Conservation (phyloP, 768 basidiomycete genomes). For the Scleroderma bovista region DNA sequence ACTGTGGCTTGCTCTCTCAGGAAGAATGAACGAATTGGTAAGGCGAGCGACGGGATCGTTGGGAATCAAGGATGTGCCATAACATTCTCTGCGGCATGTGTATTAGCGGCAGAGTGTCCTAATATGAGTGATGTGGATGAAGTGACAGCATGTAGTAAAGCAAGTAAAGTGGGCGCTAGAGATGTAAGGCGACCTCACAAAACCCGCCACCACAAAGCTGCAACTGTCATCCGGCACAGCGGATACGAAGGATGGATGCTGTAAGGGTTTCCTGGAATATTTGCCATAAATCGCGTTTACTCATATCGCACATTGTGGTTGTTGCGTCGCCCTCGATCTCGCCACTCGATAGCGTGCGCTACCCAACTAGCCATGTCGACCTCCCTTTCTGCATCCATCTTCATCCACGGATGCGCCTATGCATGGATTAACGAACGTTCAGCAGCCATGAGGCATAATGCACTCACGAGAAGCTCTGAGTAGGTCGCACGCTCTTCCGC, state of each 20-base stretch:
- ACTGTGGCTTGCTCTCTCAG: background rate
- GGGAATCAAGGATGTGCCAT: background rate
- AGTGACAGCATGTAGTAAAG: too few relatives aligned
- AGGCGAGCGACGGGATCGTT: too few relatives aligned
- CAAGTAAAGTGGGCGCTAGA: too few relatives aligned
- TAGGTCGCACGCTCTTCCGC: slow-evolving; percentile 80
- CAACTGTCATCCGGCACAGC: background rate
- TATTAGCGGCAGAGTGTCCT: background rate
- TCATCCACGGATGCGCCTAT: slow-evolving; percentile 77
- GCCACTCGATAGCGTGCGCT: slow-evolving; percentile 40
- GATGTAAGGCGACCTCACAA: too few relatives aligned
- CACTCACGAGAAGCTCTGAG: slow-evolving; percentile 66
- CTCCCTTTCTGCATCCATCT: slow-evolving; percentile 47
- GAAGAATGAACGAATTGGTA: too few relatives aligned
- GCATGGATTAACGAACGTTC: background rate
- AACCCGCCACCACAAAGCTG: background rate
- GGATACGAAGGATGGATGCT: background rate
- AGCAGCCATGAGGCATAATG: background rate
- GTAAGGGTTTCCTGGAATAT: slow-evolving; percentile 5
- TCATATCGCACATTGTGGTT: slow-evolving; percentile 11
- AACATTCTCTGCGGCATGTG: background rate
- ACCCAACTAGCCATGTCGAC: slow-evolving; percentile 91
- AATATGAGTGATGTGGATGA: too few relatives aligned
- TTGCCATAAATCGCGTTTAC: slow-evolving; percentile 12
- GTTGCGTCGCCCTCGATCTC: slow-evolving; percentile 21